Base-by-base conservation (phyloP, 2,329 filamentous ascomycete genomes). In the Nothopassalora personata region DNA sequence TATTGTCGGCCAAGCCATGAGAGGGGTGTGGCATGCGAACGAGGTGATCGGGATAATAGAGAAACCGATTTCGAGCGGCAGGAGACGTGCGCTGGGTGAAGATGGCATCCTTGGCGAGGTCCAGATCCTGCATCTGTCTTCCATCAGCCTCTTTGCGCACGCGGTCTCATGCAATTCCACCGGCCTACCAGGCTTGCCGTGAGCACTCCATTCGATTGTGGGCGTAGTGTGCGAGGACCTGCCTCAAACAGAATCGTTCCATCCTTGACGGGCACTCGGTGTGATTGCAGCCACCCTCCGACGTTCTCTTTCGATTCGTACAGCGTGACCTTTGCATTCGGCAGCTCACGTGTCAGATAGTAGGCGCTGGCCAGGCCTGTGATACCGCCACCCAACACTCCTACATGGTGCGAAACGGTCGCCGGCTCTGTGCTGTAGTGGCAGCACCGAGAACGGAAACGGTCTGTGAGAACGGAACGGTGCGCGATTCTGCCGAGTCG, bases 31-130 rank as follows among this genome's bases (percentile, higher is more conserved):
- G 85, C 68, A 89, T 74, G 27, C 80, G 79, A 55, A 91, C 87
- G 31, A 94, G 82, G 68, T 86, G 89, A 71, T 96, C 89, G 1
- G 90, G 90, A 69, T 95, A 96, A 80, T 94, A 97, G 60, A 97
- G 79, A 74, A 87, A 97, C 62, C 91, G 88, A 70, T 87, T 87
- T 56, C 72, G 73, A 9, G 85, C 79, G 55, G 80, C 79, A 54
- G 81, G 75, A 5, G 81, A 79, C 31, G 71, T 71, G 46, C 75
- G 81, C 4, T 73, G 74, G 49, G 80, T 85, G 67, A 76, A 77
- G 54, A 86, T 72, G 33, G 90, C 71, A 59, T 87, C 76, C 56
- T 84, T 72, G 50, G 77, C 66, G 43, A 91, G 70, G 23, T 78
- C 79, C 36, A 90, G 74, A 36, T 83, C 79, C 60, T 79, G 72